These are phyloP conservation scores for Fragilaria radians DNA, from an alignment of 108 stramenopile genomes.

Conservation along the genomic window DNA sequence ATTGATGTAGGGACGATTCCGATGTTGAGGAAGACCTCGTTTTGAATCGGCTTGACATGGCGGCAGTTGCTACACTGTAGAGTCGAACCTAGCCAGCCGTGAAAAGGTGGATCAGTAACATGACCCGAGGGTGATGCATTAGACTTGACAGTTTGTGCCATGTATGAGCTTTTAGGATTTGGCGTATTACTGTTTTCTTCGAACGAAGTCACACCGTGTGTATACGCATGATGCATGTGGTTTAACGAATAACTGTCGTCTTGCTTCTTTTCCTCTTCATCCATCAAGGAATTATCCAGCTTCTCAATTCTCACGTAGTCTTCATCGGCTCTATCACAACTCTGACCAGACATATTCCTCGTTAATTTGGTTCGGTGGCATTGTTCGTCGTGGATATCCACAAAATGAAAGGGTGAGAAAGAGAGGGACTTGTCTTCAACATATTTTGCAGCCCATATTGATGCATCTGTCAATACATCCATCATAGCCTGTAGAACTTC, in stretches of 20 bases:
- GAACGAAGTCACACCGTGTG: neutral
- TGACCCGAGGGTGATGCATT: neutral
- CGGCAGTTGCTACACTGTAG: constrained; percentile 60
- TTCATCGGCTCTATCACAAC: neutral
- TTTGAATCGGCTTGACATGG: constrained; percentile 65
- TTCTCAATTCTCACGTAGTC: neutral
- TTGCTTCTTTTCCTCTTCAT: constrained; percentile 45
- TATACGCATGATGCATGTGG: neutral
- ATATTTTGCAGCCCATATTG: constrained; percentile 10
- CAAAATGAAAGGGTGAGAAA: constrained; percentile 1
- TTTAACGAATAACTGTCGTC: constrained; percentile 13
- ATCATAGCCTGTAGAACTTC: constrained; percentile 69
- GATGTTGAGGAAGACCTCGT: constrained; percentile 57
- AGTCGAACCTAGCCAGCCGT: constrained; percentile 75
- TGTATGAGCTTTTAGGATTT: neutral
- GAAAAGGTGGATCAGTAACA: constrained; percentile 51
- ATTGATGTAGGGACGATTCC: constrained; percentile 48
- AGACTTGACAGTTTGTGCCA: neutral
- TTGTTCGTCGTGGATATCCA: neutral
- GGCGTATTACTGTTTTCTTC: neutral
- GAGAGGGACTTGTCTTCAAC: constrained; percentile 1
- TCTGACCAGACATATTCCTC: neutral
- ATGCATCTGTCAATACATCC: constrained; percentile 39
- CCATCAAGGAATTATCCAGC: neutral
- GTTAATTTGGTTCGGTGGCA: neutral